phyloP scores from a whole-genome alignment of 164 flowering plant genomes.

The Pachysandra terminalis region DNA sequence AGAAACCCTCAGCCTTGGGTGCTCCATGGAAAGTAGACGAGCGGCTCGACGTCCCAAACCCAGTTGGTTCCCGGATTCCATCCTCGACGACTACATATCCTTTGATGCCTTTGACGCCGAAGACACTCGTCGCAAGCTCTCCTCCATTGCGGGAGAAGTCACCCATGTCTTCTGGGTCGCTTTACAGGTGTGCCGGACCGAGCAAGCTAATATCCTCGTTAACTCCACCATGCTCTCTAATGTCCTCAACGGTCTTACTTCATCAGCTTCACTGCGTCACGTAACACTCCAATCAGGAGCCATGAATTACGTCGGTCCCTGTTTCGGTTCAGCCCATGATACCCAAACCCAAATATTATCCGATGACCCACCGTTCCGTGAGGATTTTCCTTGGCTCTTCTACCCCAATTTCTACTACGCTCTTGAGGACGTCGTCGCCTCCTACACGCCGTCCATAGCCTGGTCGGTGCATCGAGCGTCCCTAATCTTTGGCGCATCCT shows the following conservation, averaged over 20 bases:
- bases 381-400: slow-evolving; percentile 21
- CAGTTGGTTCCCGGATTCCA: slow-evolving; percentile 29
- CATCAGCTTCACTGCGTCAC: slow-evolving; percentile 31
- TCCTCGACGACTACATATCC: slow-evolving; percentile 22
- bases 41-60: slow-evolving; percentile 31
- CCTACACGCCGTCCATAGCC: slow-evolving; percentile 14
- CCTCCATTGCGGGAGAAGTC: slow-evolving; percentile 20
- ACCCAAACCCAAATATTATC: neutral
- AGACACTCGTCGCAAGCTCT: slow-evolving; percentile 19
- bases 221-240: slow-evolving; percentile 29
- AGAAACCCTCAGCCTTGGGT: slow-evolving; percentile 21
- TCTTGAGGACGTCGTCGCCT: slow-evolving; percentile 28
- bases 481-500: slow-evolving; percentile 26
- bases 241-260: slow-evolving; percentile 25
- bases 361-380: slow-evolving; percentile 24
- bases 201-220: slow-evolving; percentile 13
- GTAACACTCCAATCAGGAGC: slow-evolving; percentile 38
- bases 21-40: slow-evolving; percentile 40
- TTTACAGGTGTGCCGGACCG: slow-evolving; percentile 14
- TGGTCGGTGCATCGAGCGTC: slow-evolving; percentile 38
- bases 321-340: slow-evolving; percentile 5
- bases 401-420: slow-evolving; percentile 33
- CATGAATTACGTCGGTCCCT: slow-evolving; percentile 41
- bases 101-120: slow-evolving; percentile 23
- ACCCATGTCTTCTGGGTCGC: slow-evolving; percentile 44